Conservation (phyloP, 768 basidiomycete species). For the Lyophyllum semitale region DNA sequence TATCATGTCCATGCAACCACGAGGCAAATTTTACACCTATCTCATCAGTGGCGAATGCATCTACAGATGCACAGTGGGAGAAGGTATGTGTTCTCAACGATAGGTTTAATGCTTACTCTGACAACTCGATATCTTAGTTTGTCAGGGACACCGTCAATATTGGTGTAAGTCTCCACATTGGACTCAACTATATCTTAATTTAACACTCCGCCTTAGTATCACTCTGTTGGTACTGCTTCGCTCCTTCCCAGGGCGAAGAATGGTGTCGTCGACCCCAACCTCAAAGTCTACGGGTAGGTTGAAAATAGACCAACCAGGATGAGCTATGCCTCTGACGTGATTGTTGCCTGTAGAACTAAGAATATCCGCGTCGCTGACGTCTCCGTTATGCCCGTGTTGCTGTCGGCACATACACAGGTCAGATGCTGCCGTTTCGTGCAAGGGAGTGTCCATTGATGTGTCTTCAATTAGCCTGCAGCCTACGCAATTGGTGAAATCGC, state of each 20-base stretch:
- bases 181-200: not conserved
- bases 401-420: slow-evolving; percentile 36
- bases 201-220: slow-evolving; percentile 20
- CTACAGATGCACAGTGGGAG: slow-evolving; percentile 25
- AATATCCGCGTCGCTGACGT: slow-evolving; percentile 51
- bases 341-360: slow-evolving; percentile 35
- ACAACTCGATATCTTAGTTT: slow-evolving; percentile 12
- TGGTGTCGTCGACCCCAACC: slow-evolving; percentile 22
- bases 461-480: slow-evolving; percentile 14
- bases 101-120: not conserved
- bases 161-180: slow-evolving; percentile 19
- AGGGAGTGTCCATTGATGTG: not conserved
- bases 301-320: not conserved
- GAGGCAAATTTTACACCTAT: not conserved
- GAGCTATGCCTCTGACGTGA: not conserved
- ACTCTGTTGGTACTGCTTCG: slow-evolving; percentile 38
- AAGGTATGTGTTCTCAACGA: slow-evolving; percentile 12
- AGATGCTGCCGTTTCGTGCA: not conserved
- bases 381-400: too few species aligned
- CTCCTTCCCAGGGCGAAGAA: slow-evolving; percentile 36
- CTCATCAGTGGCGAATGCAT: slow-evolving; percentile 10
- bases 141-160: slow-evolving; percentile 23
- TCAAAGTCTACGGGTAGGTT: slow-evolving; percentile 26
- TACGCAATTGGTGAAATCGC: slow-evolving; percentile 28
- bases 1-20: not conserved